Percentiles rank a stretch among this genome's conserved stretches.
Evolutionary conservation across 2,329 filamentous ascomycete species (phyloP).

Genomic region (Aspergillus bombycis): DNA sequence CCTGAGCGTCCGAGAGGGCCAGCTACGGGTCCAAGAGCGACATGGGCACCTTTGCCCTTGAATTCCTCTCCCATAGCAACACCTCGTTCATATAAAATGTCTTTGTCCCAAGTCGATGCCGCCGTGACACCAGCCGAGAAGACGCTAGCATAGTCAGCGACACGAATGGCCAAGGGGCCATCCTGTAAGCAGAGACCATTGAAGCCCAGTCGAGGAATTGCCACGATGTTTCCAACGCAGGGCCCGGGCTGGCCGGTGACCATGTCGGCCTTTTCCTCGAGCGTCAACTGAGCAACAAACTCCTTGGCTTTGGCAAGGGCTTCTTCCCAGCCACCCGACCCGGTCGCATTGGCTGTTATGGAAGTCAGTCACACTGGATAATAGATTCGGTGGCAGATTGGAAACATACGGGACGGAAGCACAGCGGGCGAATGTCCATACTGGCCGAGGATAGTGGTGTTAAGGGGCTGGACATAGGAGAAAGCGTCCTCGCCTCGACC

Average conservation of each 20-base stretch:
- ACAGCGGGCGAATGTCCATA: not conserved
- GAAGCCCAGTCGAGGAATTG: conserved; percentile 34
- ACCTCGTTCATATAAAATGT: conserved; percentile 57
- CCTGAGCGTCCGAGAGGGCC: conserved; percentile 45
- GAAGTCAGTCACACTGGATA: not conserved
- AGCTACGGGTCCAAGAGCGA: conserved; percentile 47
- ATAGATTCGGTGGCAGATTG: not conserved
- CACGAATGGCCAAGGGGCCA: conserved; percentile 59
- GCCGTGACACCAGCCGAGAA: conserved; percentile 75
- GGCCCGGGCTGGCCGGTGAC: conserved; percentile 32
- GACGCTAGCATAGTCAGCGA: conserved; percentile 69
- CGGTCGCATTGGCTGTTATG: not conserved
- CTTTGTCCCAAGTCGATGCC: conserved; percentile 64
- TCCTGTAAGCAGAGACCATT: conserved; percentile 35
- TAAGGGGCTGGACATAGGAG: not conserved
- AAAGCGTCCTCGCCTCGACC: not conserved
- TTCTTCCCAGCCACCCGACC: not conserved
- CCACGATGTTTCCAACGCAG: conserved; percentile 37
- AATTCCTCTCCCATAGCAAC: conserved; percentile 58
- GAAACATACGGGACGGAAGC: not conserved
- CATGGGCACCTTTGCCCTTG: conserved; percentile 39
- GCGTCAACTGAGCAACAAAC: conserved; percentile 24
- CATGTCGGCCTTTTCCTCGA: conserved; percentile 32
- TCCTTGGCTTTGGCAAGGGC: not conserved
- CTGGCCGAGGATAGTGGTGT: not conserved